Conservation (phyloP, 345 rosid genomes). For the Citrus glauca region DNA sequence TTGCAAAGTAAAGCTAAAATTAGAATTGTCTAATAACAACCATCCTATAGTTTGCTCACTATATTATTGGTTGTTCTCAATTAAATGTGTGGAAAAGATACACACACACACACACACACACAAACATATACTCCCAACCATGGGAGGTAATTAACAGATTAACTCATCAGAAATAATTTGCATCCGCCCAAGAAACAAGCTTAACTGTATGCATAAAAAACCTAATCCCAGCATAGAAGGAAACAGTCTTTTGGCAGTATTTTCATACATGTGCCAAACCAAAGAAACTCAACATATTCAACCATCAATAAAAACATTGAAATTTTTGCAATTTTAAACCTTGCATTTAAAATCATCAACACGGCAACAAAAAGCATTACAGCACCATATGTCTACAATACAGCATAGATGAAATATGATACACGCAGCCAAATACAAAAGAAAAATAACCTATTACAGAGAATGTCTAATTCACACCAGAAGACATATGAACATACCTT, state of each 20-base stretch:
- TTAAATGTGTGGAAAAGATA: not conserved
- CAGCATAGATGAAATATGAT: not conserved
- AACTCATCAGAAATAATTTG: not conserved
- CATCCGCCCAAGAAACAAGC: not conserved
- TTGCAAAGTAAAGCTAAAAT: not conserved
- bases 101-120: not conserved
- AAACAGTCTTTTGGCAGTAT: not conserved
- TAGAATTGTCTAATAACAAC: not conserved
- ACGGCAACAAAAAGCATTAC: not conserved
- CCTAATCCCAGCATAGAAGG: not conserved
- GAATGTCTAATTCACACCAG: not conserved
- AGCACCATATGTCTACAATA: not conserved
- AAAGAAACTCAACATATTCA: not conserved
- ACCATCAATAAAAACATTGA: not conserved
- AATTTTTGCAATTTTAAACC: not conserved
- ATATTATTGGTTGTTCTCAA: no score
- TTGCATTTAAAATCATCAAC: not conserved
- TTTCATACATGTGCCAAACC: not conserved
- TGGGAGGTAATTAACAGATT: not conserved
- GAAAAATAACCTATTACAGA: not conserved
- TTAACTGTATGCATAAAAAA: not conserved
- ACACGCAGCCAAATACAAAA: not conserved
- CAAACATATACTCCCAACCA: not conserved
- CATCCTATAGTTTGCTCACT: no score
- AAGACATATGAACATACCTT: slow-evolving; percentile 44